phyloP scores from a whole-genome alignment of 352 stramenopile genomes.

The Phytophthora vignae region DNA sequence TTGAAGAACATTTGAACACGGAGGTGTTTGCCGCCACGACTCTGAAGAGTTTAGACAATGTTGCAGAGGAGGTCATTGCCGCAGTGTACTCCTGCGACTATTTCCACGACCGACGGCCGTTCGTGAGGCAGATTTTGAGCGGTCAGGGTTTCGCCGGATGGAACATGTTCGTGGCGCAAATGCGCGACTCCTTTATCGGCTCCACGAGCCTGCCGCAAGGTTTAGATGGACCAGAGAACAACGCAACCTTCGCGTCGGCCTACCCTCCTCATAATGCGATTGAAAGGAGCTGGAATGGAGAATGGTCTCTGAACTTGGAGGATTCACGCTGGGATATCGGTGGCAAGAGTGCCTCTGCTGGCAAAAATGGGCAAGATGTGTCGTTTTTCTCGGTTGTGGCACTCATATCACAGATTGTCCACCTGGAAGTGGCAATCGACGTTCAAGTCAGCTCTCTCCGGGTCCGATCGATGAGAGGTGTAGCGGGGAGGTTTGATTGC shows the following conservation, averaged over 20 bases:
- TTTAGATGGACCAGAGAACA: neutral
- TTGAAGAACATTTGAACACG: constrained; percentile 56
- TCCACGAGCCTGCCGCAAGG: constrained; percentile 10
- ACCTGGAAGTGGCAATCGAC: constrained; percentile 51
- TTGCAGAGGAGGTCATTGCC: constrained; percentile 70
- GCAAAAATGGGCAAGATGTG: constrained; percentile 23
- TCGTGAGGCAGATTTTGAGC: constrained; percentile 60
- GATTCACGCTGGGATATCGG: constrained; percentile 47
- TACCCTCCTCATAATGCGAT: constrained; percentile 38
- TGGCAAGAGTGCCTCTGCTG: neutral
- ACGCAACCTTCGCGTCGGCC: constrained; percentile 4
- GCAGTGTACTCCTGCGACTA: constrained; percentile 64
- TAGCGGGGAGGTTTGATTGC: constrained; percentile 44
- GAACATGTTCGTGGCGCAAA: constrained; percentile 65
- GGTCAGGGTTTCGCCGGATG: constrained; percentile 63
- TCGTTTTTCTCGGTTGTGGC: constrained; percentile 59
- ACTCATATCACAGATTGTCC: constrained; percentile 56
- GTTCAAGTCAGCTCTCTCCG: constrained; percentile 48
- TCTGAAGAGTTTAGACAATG: constrained; percentile 49
- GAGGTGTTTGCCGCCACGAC: constrained; percentile 53
- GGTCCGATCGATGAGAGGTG: constrained; percentile 38
- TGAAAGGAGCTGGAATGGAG: constrained; percentile 55
- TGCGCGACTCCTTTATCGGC: constrained; percentile 69
- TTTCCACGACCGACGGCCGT: constrained; percentile 52
- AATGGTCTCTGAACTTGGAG: constrained; percentile 66